Evolutionary conservation across 2,329 filamentous ascomycete species (phyloP), one percentile per base, ranked within the genome.

Genomic region (Cladosporium sp.): DNA sequence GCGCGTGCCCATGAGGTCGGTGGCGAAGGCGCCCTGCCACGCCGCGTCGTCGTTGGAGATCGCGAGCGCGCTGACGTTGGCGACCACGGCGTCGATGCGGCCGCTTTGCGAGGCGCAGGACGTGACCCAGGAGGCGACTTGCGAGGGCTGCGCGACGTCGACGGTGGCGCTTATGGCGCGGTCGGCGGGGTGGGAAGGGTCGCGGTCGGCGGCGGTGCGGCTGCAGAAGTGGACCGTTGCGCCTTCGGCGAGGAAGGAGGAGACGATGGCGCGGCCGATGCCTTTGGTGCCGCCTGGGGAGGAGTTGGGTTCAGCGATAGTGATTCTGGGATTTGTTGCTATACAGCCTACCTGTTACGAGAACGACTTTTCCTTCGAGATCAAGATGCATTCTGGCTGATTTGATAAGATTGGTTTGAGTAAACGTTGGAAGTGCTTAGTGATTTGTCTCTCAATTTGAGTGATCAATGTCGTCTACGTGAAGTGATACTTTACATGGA

Each of bases 1-100:
- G 50, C 63, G 61, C 1, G 68, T 66, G 35, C 66, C 66, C 55
- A 68, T 61, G 49, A 71, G 58, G 56, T 72, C 69, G 11, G 65
- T 66, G 40, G 62, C 51, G 59, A 67, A 71, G 2, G 61, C 59
- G 9, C 54, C 54, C 6, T 63, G 53, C 62, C 63, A 64, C 10
- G 54, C 53, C 18, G 61, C 58, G 1, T 40, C 19, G 9, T 53
- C 54, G 57, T 70, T 59, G 19, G 59, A 42, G 19, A 66, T 62
- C 13, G 58, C 56, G 9, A 70, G 59, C 13, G 62, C 61, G 14
- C 66, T 67, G 54, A 65, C 63, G 37, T 66, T 65, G 28, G 63
- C 59, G 19, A 67, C 59, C 1, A 66, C 57, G 16, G 66, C 61
- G 45, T 67, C 62, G 46, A 67, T 63, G 42, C 53, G 49, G 28